Conservation (phyloP, 495 filamentous ascomycete genomes). For the Penicillium cinerascens region DNA sequence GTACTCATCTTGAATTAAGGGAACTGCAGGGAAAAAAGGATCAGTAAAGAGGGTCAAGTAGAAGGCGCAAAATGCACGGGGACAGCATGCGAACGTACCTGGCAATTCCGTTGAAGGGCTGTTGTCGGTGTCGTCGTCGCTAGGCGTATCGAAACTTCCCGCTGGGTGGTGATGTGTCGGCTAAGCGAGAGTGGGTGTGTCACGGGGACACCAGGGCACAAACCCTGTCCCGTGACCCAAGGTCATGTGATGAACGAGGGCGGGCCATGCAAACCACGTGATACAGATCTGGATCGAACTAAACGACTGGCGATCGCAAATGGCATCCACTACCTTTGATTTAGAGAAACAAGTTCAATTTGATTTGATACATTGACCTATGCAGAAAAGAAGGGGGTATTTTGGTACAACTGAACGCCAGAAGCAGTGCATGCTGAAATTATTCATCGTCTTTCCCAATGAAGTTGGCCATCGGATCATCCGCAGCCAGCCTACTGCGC, state of each 20-base stretch:
- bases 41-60: slow-evolving; percentile 12
- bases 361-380: not conserved
- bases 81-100: slow-evolving; percentile 35
- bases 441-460: slow-evolving; percentile 51
- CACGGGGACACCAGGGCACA: slow-evolving; percentile 32
- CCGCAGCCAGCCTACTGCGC: slow-evolving; percentile 60
- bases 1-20: slow-evolving; percentile 66
- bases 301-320: not conserved
- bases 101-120: slow-evolving; percentile 51
- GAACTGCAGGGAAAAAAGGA: slow-evolving; percentile 29
- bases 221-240: slow-evolving; percentile 32
- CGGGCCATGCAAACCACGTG: slow-evolving; percentile 7
- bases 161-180: slow-evolving; percentile 33
- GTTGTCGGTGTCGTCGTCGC: slow-evolving; percentile 51
- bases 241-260: not conserved
- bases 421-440: slow-evolving; percentile 10
- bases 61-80: not conserved
- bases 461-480: slow-evolving; percentile 85
- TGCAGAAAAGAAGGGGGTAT: slow-evolving; percentile 24
- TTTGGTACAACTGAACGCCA: slow-evolving; percentile 21
- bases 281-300: not conserved
- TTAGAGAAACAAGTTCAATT: not conserved
- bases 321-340: not conserved
- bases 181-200: slow-evolving; percentile 41
- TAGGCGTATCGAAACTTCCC: slow-evolving; percentile 45